phyloP scores from a whole-genome alignment of 352 stramenopile genomes.

The Phytophthora niederhauseri region DNA sequence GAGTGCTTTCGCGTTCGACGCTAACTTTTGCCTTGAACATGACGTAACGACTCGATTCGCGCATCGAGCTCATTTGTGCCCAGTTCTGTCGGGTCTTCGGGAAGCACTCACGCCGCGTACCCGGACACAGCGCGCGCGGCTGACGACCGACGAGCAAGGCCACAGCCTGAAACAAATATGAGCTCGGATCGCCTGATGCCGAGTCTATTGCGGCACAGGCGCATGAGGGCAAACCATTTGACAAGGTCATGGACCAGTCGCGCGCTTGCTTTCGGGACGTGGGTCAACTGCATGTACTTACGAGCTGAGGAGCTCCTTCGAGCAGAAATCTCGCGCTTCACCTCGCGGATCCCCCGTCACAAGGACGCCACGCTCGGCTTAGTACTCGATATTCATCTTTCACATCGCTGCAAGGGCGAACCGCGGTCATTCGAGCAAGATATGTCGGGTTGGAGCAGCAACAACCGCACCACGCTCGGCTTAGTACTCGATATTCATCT shows the following conservation, averaged over 20 bases:
- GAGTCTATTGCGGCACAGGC: no score
- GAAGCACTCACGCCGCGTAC: not conserved
- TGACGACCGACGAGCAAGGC: not conserved
- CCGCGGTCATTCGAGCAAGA: not conserved
- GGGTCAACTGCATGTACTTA: no score
- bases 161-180: conserved; percentile 4
- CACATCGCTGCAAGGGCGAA: not conserved
- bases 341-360: no score
- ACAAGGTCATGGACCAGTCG: no score
- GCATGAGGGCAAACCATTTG: no score
- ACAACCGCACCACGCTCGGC: no score
- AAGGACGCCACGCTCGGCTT: no score
- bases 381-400: not conserved
- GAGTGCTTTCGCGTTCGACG: not conserved
- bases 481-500: not conserved
- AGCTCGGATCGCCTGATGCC: not conserved
- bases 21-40: not conserved
- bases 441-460: not conserved
- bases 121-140: no score
- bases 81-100: not conserved
- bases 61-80: not conserved
- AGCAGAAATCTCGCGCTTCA: no score
- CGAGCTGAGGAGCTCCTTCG: no score
- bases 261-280: no score
- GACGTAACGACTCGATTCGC: not conserved